Percentiles rank a stretch among this genome's conserved stretches.
These are phyloP conservation scores for Amphicarpaea edgeworthii DNA, from an alignment of 306 rosid species.

Conservation along the genomic window DNA sequence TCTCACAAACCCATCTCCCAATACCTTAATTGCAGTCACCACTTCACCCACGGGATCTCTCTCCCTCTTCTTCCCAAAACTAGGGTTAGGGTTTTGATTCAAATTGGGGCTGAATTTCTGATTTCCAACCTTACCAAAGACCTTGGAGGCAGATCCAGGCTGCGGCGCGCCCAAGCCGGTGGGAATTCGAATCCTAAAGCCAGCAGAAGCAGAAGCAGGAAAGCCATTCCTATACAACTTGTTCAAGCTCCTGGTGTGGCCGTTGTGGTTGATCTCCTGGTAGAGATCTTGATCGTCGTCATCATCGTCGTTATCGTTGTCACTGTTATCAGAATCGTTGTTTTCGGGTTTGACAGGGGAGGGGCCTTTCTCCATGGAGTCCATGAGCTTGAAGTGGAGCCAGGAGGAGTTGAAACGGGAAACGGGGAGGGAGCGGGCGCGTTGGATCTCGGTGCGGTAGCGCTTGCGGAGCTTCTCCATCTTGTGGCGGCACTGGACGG, in stretches of 20 bases:
- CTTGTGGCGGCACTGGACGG: slow-evolving; percentile 98
- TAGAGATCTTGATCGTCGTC: slow-evolving; percentile 70
- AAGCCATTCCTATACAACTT: slow-evolving; percentile 66
- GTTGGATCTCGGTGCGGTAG: slow-evolving; percentile 94
- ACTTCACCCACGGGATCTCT: slow-evolving; percentile 71
- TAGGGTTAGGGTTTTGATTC: slow-evolving; percentile 43
- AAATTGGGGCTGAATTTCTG: slow-evolving; percentile 59
- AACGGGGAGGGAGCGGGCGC: slow-evolving; percentile 79
- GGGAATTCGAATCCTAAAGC: slow-evolving; percentile 83
- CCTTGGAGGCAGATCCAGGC: slow-evolving; percentile 69
- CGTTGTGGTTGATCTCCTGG: slow-evolving; percentile 61
- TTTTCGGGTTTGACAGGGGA: slow-evolving; percentile 55
- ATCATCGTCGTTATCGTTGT: slow-evolving; percentile 56
- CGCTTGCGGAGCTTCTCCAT: slow-evolving; percentile 98
- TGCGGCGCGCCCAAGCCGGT: slow-evolving; percentile 74
- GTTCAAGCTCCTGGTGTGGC: slow-evolving; percentile 60
- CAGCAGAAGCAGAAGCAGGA: slow-evolving; percentile 49
- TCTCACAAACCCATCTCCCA: slow-evolving; percentile 95
- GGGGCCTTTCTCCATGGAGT: slow-evolving; percentile 93
- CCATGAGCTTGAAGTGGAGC: slow-evolving; percentile 96
- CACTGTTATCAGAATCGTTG: slow-evolving; percentile 57
- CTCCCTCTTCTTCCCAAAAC: slow-evolving; percentile 58
- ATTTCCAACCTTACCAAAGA: slow-evolving; percentile 60
- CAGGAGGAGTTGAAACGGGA: slow-evolving; percentile 78
- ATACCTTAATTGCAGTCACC: slow-evolving; percentile 77